phyloP scores from a whole-genome alignment of 2,329 filamentous ascomycete genomes.

The Aspergillus novofumigatus region DNA sequence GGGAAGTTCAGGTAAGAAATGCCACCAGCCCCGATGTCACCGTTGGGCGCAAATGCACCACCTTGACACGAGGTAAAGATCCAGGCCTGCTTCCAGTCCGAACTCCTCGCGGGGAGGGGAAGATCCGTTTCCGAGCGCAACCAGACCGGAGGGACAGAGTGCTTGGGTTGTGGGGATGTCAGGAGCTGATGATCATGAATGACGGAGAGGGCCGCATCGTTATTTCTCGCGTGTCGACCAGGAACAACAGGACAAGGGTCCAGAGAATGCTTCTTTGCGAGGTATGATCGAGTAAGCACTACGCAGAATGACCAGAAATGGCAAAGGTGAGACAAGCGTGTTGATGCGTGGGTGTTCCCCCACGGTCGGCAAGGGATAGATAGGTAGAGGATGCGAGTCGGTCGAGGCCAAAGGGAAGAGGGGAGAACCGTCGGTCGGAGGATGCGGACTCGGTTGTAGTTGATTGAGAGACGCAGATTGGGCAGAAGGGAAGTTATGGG shows the following conservation, averaged over 20 bases:
- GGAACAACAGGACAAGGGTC: neutral
- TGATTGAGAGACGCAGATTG: neutral
- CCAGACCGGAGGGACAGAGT: neutral
- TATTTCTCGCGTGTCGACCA: slow-evolving; percentile 10
- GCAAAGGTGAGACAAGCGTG: neutral
- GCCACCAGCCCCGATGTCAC: slow-evolving; percentile 10
- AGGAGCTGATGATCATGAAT: slow-evolving; percentile 12
- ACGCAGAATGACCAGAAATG: neutral
- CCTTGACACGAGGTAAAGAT: neutral
- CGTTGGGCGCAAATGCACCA: slow-evolving; percentile 19
- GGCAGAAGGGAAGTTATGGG: neutral
- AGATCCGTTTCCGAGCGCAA: neutral
- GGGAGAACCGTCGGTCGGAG: neutral
- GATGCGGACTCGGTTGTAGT: neutral
- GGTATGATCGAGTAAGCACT: neutral
- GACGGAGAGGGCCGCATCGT: slow-evolving; percentile 14
- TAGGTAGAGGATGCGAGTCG: neutral
- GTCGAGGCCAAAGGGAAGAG: neutral
- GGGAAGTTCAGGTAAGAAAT: slow-evolving; percentile 2
- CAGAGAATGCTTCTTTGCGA: neutral
- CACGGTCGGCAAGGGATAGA: neutral
- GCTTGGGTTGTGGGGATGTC: neutral
- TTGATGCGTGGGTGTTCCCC: neutral
- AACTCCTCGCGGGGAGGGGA: neutral
- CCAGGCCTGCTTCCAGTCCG: neutral